Percentiles rank a stretch among this genome's conserved stretches.
Conservation (phyloP, 148 eudicot genomes). For the Tetragonia tetragonoides region DNA sequence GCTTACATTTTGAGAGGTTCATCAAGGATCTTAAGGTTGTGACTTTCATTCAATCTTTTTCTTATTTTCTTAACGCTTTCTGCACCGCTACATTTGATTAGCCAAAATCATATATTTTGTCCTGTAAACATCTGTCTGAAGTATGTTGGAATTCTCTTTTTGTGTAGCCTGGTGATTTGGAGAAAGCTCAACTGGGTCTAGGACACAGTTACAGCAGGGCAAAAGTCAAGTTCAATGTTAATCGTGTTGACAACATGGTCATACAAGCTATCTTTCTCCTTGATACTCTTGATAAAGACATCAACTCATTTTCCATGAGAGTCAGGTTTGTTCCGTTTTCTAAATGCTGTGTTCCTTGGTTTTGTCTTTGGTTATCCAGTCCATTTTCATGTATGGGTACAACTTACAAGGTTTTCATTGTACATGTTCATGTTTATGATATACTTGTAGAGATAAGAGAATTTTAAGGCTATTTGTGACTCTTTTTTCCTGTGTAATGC, state of each 20-base stretch:
- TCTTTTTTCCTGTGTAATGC: not conserved
- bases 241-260: slow-evolving; percentile 97
- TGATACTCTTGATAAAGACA: slow-evolving; percentile 93
- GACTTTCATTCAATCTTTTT: not conserved
- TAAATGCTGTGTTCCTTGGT: not conserved
- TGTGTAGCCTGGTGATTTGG: slow-evolving; percentile 84
- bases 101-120: not conserved
- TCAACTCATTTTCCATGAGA: slow-evolving; percentile 94
- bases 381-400: not conserved
- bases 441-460: not conserved
- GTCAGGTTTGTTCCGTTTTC: slow-evolving; percentile 64
- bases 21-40: slow-evolving; percentile 83
- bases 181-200: slow-evolving; percentile 94
- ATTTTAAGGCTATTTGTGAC: not conserved
- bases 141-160: not conserved
- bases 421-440: not conserved
- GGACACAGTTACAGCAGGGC: slow-evolving; percentile 98
- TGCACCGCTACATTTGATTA: not conserved
- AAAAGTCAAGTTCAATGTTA: slow-evolving; percentile 98
- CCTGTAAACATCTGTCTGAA: not conserved
- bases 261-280: slow-evolving; percentile 96
- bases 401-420: no score
- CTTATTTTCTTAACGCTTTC: not conserved
- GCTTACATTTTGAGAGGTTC: slow-evolving; percentile 71
- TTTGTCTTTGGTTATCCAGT: not conserved